Evolutionary conservation across 306 rosid genomes (phyloP).

Genomic region (Vigna mungo): DNA sequence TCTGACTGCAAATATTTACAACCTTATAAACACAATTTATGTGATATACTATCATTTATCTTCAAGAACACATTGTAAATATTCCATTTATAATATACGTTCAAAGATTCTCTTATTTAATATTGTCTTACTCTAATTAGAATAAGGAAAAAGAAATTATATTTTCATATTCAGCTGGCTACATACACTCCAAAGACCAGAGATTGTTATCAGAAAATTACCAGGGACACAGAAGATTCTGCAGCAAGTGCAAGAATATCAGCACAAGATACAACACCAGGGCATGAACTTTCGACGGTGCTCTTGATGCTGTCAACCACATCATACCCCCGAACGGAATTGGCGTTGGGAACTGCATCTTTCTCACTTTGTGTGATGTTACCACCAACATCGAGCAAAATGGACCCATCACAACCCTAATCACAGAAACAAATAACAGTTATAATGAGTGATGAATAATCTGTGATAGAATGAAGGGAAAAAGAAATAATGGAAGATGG

Average conservation of each 20-base stretch:
- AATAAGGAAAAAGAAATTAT: no score
- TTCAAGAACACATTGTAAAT: no score
- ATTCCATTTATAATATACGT: no score
- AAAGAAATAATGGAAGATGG: neutral
- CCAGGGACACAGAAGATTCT: conserved; percentile 67
- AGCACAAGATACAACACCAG: conserved; percentile 71
- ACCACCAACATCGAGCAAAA: conserved; percentile 61
- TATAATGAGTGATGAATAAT: neutral
- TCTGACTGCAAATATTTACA: conserved; percentile 56
- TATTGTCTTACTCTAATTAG: no score
- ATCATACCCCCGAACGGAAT: conserved; percentile 57
- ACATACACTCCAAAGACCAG: no score
- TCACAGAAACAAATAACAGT: neutral
- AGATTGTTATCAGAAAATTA: conserved; percentile 1
- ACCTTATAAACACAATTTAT: no score
- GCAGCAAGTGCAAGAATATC: conserved; percentile 82
- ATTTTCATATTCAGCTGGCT: no score
- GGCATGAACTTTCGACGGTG: conserved; percentile 68
- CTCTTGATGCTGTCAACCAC: conserved; percentile 69
- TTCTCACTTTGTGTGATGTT: conserved; percentile 74
- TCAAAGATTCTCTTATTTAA: no score
- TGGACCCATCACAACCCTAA: conserved; percentile 81
- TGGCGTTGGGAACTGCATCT: conserved; percentile 61
- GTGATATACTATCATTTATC: no score
- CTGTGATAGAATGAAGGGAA: no score